Evolutionary conservation across 176 grass and related monocot species (phyloP).

Genomic region (Poa annua): DNA sequence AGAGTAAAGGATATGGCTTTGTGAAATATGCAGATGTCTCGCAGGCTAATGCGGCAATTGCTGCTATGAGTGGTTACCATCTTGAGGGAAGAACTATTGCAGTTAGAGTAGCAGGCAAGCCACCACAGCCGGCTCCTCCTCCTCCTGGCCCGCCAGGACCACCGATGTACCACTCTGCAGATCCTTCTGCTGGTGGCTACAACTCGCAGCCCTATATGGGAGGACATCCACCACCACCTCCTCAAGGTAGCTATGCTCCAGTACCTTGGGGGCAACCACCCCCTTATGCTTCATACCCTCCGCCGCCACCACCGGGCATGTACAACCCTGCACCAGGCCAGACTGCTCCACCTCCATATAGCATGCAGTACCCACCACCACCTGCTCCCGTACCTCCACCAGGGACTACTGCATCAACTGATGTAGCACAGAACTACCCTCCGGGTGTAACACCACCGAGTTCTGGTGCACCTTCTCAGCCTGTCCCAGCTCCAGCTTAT

Average conservation of each 20-base stretch:
- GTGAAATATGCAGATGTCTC: slow-evolving; percentile 92
- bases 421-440: slow-evolving; percentile 58
- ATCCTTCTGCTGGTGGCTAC: slow-evolving; percentile 62
- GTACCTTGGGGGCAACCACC: slow-evolving; percentile 78
- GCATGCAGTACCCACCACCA: slow-evolving; percentile 62
- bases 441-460: slow-evolving; percentile 62
- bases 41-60: slow-evolving; percentile 81
- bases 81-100: slow-evolving; percentile 84
- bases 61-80: slow-evolving; percentile 82
- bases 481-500: slow-evolving; percentile 59
- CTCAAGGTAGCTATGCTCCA: slow-evolving; percentile 80
- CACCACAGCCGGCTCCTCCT: slow-evolving; percentile 48
- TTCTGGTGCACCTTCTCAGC: slow-evolving; percentile 51
- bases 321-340: slow-evolving; percentile 63
- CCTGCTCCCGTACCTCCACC: slow-evolving; percentile 67
- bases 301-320: slow-evolving; percentile 70
- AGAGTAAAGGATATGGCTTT: slow-evolving; percentile 97
- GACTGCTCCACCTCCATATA: slow-evolving; percentile 51
- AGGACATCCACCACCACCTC: slow-evolving; percentile 60
- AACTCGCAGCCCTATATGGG: slow-evolving; percentile 77
- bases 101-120: slow-evolving; percentile 89
- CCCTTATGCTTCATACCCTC: slow-evolving; percentile 73
- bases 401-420: slow-evolving; percentile 55
- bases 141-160: slow-evolving; percentile 49
- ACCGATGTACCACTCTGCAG: slow-evolving; percentile 38